Base-by-base conservation (phyloP, 768 basidiomycete species). In the Psilocybe sp. region DNA sequence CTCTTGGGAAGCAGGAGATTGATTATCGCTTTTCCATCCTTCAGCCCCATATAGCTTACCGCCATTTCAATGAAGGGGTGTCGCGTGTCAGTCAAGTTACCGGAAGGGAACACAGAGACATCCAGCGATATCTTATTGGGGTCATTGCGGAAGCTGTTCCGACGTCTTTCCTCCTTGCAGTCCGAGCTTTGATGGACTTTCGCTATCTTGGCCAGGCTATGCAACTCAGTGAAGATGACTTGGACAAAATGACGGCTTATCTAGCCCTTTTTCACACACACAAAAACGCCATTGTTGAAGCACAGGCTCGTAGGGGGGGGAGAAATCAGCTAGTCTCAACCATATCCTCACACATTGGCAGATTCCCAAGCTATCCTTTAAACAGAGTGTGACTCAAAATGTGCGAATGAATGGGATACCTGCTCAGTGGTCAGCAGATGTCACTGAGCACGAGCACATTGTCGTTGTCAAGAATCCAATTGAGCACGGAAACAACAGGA, bases 341-440 rank as follows among this genome's bases (percentile, higher is more conserved):
- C 47, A 18, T 14, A 46, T 60, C 1, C 65, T 71, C 16, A 33
- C 67, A 6, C 53, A 74, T 46, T 77, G 66, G 57, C 44, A 66
- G 14, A 76, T 78, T 37, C 73, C 70, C 1, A 79, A 79, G 52
- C 65, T 75, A 8, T 69, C 73, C 45, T 54, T 70, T 13, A 51
- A 73, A 18, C 70, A 72, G 15, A 68, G 63, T 35, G 61, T 74
- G 4, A 38, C 51, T 2, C 15, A 45, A 0, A 69, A 60, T 45
- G 68, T 68, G 14, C 40, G 44, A 3, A 34, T 28, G 1, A 64
- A 63, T 44, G 74, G 73, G 0, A 60, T 56, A 5, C 46, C 66
- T 2, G 58, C 62, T 5, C 68, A 76, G 42, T 70, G 64, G 63
- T 66, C 69, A 40, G 64, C 66, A 0, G 66, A 75, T 52, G 49